Percentiles rank a stretch among this genome's conserved stretches.
These are phyloP conservation scores for Lasiodiplodia theobromae DNA, from an alignment of 2,329 filamentous ascomycete species.

Conservation along the genomic window DNA sequence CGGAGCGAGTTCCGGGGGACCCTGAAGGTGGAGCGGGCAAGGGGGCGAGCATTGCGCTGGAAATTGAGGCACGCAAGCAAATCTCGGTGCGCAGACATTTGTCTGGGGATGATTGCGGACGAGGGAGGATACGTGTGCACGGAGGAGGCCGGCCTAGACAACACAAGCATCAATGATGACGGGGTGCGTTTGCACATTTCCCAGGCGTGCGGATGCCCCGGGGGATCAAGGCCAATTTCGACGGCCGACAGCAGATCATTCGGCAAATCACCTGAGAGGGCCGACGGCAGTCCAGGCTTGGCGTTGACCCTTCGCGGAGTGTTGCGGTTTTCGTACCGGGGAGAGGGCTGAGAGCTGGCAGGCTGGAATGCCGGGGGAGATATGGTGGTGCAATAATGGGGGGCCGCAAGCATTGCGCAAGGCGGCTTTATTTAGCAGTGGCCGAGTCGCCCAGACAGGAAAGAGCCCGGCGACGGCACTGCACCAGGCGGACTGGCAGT, in stretches of 20 bases:
- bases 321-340: not conserved
- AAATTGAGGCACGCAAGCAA: constrained; percentile 17
- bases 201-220: constrained; percentile 17
- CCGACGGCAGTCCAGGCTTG: not conserved
- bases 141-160: not conserved
- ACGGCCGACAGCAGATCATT: constrained; percentile 1
- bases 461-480: not conserved
- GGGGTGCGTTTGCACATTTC: not conserved
- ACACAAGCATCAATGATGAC: not conserved
- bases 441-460: not conserved
- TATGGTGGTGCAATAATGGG: constrained; percentile 6
- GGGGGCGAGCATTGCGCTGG: not conserved
- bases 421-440: not conserved
- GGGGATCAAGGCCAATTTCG: constrained; percentile 5
- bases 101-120: not conserved
- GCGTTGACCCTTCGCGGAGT: not conserved
- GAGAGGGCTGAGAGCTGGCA: constrained; percentile 1
- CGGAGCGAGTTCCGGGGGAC: constrained; percentile 6
- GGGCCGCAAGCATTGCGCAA: not conserved
- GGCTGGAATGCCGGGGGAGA: constrained; percentile 8
- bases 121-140: not conserved
- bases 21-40: not conserved
- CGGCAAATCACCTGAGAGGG: constrained; percentile 14
- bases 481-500: not conserved
- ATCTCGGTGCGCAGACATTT: not conserved